Evolutionary conservation across 345 rosid species (phyloP), one percentile per base, ranked within the genome.

Genomic region (Viola odorata): DNA sequence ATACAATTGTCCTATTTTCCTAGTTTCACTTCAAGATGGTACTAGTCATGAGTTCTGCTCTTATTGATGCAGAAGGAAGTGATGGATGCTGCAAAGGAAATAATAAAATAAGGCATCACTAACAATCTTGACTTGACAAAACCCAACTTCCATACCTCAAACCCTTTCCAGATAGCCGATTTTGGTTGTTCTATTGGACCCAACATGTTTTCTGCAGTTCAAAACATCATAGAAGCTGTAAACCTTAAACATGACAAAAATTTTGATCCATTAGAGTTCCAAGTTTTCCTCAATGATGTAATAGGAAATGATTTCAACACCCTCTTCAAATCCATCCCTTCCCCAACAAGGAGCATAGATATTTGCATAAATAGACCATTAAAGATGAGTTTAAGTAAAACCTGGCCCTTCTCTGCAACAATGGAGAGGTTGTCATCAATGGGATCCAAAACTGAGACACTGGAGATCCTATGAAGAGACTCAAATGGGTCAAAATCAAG

Each of bases 401-500:
- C 80, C 73, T 70, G 55, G 64, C 87, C 87, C 45, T 75, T 83
- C 49, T 78, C 85, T 6, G 76, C 69, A 6, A 74, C 8, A 40
- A 76, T 12, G 15, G 68, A 42, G 58, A 76, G 3, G 15, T 77
- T 79, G n/a, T 50, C 56, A 7, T 42, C 45, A 15, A 6, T 52
- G 12, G 6, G 60, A 14, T 38, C 12, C 1, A 69, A 65, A 12
- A 67, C 13, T 0, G 79, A 62, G 12, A 64, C 68, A 5, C 53
- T 48, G 45, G 54, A 7, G n/a, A 74, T 5, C 37, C 52, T 7
- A 5, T 13, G 37, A 3, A 75, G 3, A 1, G 80, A 63, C 12
- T 80, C 81, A 50, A 52, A 74, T 40, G 86, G 89, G 67, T 85
- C 67, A 63, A 79, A 88, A 65, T 84, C 88, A 37, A 85, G 85